These are phyloP conservation scores for Fusarium cyanostomum DNA, from an alignment of 2,329 filamentous ascomycete species.

Conservation along the genomic window DNA sequence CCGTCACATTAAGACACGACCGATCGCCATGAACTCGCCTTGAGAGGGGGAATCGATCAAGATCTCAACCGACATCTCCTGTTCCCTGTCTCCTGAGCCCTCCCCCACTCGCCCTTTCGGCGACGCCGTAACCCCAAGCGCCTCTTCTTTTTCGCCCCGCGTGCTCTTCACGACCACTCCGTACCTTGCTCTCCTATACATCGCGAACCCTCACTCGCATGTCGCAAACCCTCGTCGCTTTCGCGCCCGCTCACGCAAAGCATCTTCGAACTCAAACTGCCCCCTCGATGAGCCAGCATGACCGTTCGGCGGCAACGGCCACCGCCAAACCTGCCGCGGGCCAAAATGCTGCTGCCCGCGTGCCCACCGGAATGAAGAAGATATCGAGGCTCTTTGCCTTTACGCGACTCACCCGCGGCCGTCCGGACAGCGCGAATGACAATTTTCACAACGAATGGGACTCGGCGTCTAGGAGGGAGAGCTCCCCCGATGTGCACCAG, in stretches of 20 bases:
- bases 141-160: conserved; percentile 15
- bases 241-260: conserved; percentile 32
- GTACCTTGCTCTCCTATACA: not conserved
- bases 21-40: conserved; percentile 20
- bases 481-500: conserved; percentile 48
- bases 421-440: conserved; percentile 30
- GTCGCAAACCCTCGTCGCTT: conserved; percentile 29
- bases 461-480: conserved; percentile 36
- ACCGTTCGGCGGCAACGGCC: conserved; percentile 35
- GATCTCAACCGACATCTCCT: not conserved
- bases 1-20: too few species aligned
- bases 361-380: conserved; percentile 47
- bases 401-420: conserved; percentile 45
- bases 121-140: conserved; percentile 19
- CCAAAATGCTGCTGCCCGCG: conserved; percentile 29
- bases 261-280: conserved; percentile 6
- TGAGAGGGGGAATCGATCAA: conserved; percentile 21
- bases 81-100: not conserved
- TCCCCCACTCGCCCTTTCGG: conserved; percentile 23
- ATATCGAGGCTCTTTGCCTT: conserved; percentile 50
- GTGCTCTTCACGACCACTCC: conserved; percentile 11
- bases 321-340: conserved; percentile 32
- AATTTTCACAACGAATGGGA: conserved; percentile 36
- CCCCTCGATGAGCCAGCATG: conserved; percentile 42
- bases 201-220: conserved; percentile 14